Base-by-base conservation (phyloP, 2,329 filamentous ascomycete species). In the Phialemonium atrogriseum region DNA sequence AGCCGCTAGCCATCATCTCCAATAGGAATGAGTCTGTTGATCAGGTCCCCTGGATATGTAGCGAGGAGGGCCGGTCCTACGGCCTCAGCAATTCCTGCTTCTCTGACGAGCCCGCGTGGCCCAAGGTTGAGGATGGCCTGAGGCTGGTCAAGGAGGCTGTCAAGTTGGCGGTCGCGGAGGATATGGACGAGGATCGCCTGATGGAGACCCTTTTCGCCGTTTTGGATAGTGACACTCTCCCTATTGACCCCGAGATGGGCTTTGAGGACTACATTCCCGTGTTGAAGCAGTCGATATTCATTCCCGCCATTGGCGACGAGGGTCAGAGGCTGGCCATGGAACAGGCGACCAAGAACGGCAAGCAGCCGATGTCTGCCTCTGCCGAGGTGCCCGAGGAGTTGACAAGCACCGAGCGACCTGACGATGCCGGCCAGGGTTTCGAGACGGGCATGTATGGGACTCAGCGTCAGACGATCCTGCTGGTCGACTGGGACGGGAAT, bases 31-130 rank as follows among this genome's bases (percentile, higher is more conserved):
- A 64, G 24, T 53, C 63, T 24, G 54, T 64, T 3, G 59, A 64
- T 4, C 62, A 72, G 17, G 73, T 80, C 2, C 73, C 75, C 9
- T 68, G 74, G 51, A 65, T 81, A 24, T 69, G 56, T 12, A 62
- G 61, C n/a, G 48, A 60, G 31, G 57, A 70, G 16, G 67, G 60
- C 5, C 59, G 66, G 39, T 67, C 67, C 0, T 71, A 73, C 51
- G 77, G 70, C 1, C 55, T 82, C 33, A 80, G 75, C 58, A 82
- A 82, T 50, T 67, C 74, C 2, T 62, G 66, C 5, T 80, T 71
- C 42, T 59, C 62, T 17, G 62, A 70, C 27, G 62, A 64, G 0
- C 51, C 61, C 2, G 55, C 61, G 20, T 82, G 77, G 77, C 73
- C 72, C 32, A 82, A 81, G 53, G 64, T 82, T 7, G 55, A 59